A percentile compares a stretch with the other conserved stretches of the same genome.
Conservation (phyloP, 192 early-diverging fungal genomes). For the Umbelopsis isabellina region DNA sequence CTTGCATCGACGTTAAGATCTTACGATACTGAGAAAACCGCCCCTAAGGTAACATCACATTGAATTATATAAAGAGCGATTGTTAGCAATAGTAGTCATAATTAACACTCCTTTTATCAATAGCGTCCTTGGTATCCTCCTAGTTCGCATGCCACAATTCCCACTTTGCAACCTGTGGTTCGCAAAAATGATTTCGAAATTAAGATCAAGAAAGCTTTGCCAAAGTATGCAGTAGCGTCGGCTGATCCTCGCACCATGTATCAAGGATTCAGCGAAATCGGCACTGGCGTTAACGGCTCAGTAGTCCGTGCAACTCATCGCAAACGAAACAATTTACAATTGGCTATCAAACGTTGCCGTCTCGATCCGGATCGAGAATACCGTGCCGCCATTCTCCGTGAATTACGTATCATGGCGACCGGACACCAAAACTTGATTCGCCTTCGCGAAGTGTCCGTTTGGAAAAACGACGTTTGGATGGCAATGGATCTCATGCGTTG, state of each 20-base stretch:
- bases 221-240: slow-evolving; percentile 25
- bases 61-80: not conserved
- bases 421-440: slow-evolving; percentile 40
- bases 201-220: slow-evolving; percentile 34
- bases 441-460: slow-evolving; percentile 40
- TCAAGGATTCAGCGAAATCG: slow-evolving; percentile 37
- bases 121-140: slow-evolving; percentile 45
- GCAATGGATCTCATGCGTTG: slow-evolving; percentile 46
- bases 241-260: slow-evolving; percentile 35
- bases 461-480: slow-evolving; percentile 47
- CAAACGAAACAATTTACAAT: slow-evolving; percentile 29
- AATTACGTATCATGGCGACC: slow-evolving; percentile 43
- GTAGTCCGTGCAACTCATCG: slow-evolving; percentile 41
- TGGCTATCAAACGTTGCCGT: slow-evolving; percentile 45
- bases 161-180: slow-evolving; percentile 36
- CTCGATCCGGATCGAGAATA: slow-evolving; percentile 44
- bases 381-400: slow-evolving; percentile 40
- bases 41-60: slow-evolving; percentile 30
- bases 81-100: not conserved
- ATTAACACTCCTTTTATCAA: not conserved
- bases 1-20: slow-evolving; percentile 31
- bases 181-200: slow-evolving; percentile 43
- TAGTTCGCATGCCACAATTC: slow-evolving; percentile 35
- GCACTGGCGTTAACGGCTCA: slow-evolving; percentile 43
- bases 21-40: slow-evolving; percentile 33